Evolutionary conservation across 2,329 filamentous ascomycete species (phyloP), one percentile per base, ranked within the genome.

Genomic region (Gyromitra esculenta): DNA sequence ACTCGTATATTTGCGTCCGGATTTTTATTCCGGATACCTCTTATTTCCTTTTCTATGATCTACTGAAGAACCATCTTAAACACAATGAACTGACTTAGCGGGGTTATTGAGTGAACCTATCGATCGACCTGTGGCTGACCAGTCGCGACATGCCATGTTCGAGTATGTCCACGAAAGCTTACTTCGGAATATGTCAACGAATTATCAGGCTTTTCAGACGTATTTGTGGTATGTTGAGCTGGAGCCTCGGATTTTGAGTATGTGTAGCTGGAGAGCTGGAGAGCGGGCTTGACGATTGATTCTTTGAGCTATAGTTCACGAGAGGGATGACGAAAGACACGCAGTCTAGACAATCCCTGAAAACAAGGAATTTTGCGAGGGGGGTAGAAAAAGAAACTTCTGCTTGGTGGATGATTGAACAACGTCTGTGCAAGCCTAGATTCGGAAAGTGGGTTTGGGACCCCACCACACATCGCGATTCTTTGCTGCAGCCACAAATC

Each of bases 401-500:
- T 50, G 25, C n/a, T 2, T 21, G 52, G 31, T 48, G 6, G 15
- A 39, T 62, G 43, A 50, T 65, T 45, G 48, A 52, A 57, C 39
- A 52, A 57, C 39, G 52, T 60, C 70, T 54, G 70, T 60, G 70
- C 54, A 41, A 41, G 13, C 7, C 48, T 57, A 41, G 31, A 43
- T 37, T 66, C 35, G 52, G n/a, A 52, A 60, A 25, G 48, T 68
- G 31, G n/a, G 50, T 25, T 66, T 31, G 6, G 21, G 21, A 59
- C 65, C 65, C 65, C 65, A 57, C 65, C 39, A 59, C 13, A 50
- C 11, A 71, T 64, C 57, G 50, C 48, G 45, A 64, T 57, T 71
- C 48, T 57, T 52, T 66, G 48, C 48, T 72, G 60, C 65, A 65
- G 59, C 45, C 41, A 41, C 50, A 57, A 68, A 63, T 57, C 39